These are phyloP conservation scores for Gynostemma pentaphyllum DNA, from an alignment of 306 rosid species.

Conservation along the genomic window DNA sequence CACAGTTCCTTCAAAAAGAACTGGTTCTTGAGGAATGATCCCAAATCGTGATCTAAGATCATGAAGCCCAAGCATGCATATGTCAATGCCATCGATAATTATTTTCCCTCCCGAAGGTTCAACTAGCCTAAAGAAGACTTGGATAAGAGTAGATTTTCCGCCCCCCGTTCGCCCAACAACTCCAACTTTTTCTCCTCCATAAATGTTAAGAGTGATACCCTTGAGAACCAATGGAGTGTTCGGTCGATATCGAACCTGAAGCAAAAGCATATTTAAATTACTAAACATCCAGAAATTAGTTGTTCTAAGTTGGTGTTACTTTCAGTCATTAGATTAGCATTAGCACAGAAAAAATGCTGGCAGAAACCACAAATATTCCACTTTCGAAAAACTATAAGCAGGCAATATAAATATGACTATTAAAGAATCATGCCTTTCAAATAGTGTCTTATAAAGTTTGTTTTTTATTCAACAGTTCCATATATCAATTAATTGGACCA, in stretches of 20 bases:
- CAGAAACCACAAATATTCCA: background rate
- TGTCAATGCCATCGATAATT: conserved; percentile 75
- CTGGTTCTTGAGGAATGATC: conserved; percentile 97
- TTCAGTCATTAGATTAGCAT: background rate
- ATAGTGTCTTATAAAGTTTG: background rate
- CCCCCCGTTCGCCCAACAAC: conserved; percentile 92
- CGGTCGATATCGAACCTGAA: conserved; percentile 83
- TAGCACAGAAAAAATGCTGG: background rate
- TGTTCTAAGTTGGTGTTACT: conserved; percentile 1
- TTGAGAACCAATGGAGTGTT: conserved; percentile 86
- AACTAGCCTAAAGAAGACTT: conserved; percentile 88
- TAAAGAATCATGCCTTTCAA: background rate
- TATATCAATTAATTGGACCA: background rate
- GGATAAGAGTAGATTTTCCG: conserved; percentile 89
- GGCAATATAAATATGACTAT: background rate
- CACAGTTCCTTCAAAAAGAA: conserved; percentile 92
- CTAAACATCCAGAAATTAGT: background rate
- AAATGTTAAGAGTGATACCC: conserved; percentile 69
- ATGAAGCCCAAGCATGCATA: conserved; percentile 63
- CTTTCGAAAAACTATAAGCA: background rate
- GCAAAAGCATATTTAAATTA: background rate
- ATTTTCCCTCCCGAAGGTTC: conserved; percentile 88
- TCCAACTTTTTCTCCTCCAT: conserved; percentile 86
- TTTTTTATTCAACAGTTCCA: background rate
- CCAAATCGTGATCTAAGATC: conserved; percentile 89